Conservation (phyloP, 441 rosid genomes). For the Hura crepitans region DNA sequence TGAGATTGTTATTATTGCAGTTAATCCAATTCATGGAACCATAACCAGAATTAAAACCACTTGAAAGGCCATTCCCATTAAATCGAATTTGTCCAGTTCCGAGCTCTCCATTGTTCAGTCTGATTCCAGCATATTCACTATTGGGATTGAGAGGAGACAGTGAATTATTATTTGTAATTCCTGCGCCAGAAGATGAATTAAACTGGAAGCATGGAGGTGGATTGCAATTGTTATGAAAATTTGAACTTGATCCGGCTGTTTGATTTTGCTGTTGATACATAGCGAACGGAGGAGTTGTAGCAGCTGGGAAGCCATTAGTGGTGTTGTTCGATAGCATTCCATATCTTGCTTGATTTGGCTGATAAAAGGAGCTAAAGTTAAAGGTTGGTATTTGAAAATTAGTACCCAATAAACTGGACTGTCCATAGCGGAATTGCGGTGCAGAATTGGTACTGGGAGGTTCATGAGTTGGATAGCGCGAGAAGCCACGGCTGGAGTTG, state of each 20-base stretch:
- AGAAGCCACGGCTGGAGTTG: slow-evolving; percentile 9
- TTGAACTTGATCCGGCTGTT: slow-evolving; percentile 8
- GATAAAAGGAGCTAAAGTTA: slow-evolving; percentile 8
- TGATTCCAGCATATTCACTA: slow-evolving; percentile 20
- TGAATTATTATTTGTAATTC: not conserved
- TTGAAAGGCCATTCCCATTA: not conserved
- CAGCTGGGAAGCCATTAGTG: slow-evolving; percentile 13
- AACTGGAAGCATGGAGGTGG: slow-evolving; percentile 1
- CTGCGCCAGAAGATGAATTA: slow-evolving; percentile 1
- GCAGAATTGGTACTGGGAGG: slow-evolving; percentile 19
- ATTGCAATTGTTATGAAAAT: slow-evolving; percentile 8
- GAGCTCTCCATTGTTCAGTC: slow-evolving; percentile 20
- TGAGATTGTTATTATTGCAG: not conserved
- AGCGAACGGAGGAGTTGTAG: slow-evolving; percentile 18
- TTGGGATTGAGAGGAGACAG: slow-evolving; percentile 9
- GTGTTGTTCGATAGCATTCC: not conserved
- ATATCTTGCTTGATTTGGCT: slow-evolving; percentile 3
- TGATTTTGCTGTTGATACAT: slow-evolving; percentile 22
- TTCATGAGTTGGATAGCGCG: slow-evolving; percentile 4
- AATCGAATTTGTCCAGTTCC: slow-evolving; percentile 14
- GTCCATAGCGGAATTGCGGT: slow-evolving; percentile 16
- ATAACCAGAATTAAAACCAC: not conserved
- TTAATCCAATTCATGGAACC: slow-evolving; percentile 15
- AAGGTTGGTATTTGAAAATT: slow-evolving; percentile 13
- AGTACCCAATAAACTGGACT: slow-evolving; percentile 9